Percentiles rank a stretch among this genome's conserved stretches.
phyloP scores from a whole-genome alignment of 2,329 filamentous ascomycete genomes.

The Arthrobotrys entomopaga region DNA sequence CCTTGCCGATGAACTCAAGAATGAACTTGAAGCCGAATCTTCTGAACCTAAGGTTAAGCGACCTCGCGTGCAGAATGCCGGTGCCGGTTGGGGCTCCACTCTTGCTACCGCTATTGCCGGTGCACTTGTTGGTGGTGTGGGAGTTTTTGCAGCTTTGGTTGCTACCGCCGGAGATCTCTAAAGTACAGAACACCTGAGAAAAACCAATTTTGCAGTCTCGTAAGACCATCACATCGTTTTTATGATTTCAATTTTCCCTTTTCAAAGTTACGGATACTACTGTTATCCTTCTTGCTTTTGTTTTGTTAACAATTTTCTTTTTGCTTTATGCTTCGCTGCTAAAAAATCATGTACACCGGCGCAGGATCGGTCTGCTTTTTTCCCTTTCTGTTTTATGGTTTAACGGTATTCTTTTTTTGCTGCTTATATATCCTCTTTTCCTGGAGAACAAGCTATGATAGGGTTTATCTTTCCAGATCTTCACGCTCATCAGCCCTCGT shows the following conservation, averaged over 20 bases:
- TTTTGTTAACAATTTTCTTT: slow-evolving; percentile 21
- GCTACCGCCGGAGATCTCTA: slow-evolving; percentile 61
- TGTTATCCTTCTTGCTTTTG: slow-evolving; percentile 11
- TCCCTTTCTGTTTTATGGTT: slow-evolving; percentile 4
- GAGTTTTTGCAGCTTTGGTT: slow-evolving; percentile 62
- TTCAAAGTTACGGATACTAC: slow-evolving; percentile 7
- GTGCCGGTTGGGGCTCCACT: slow-evolving; percentile 54
- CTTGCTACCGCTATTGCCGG: slow-evolving; percentile 61
- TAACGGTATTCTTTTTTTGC: neutral
- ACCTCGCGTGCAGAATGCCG: slow-evolving; percentile 42
- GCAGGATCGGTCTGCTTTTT: slow-evolving; percentile 46
- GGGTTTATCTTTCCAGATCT: too few species aligned
- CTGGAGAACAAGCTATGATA: neutral
- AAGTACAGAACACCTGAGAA: neutral
- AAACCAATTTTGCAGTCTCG: neutral
- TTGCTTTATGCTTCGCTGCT: neutral
- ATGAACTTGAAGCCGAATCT: slow-evolving; percentile 30
- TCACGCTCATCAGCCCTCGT: too few species aligned
- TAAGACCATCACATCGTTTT: slow-evolving; percentile 2
- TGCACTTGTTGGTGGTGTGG: slow-evolving; percentile 60
- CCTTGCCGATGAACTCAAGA: slow-evolving; percentile 16
- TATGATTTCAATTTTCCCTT: slow-evolving; percentile 14
- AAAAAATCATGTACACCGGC: slow-evolving; percentile 55
- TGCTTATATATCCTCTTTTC: neutral
- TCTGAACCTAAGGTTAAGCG: slow-evolving; percentile 56